Evolutionary conservation across 768 basidiomycete species (phyloP).

Genomic region (Postia placenta): DNA sequence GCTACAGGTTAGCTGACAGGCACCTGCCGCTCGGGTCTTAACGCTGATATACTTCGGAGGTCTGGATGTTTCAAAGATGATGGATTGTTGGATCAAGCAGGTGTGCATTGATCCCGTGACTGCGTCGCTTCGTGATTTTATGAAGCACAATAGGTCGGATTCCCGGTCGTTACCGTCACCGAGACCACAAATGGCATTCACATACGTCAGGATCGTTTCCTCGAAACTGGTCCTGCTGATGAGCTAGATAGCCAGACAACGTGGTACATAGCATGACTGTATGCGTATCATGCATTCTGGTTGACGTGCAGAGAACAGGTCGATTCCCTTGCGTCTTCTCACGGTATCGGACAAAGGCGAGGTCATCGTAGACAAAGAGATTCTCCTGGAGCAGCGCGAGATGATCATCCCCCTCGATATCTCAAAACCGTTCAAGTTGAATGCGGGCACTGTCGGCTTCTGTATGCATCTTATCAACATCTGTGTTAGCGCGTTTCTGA

Average conservation of each 20-base stretch:
- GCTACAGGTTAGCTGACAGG: constrained; percentile 45
- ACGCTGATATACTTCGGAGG: too few species aligned
- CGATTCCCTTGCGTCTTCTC: constrained; percentile 72
- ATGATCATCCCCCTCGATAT: constrained; percentile 66
- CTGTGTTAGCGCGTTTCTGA: background rate
- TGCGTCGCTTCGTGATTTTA: background rate
- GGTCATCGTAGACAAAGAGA: constrained; percentile 48
- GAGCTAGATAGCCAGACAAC: constrained; percentile 83
- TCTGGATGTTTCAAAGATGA: constrained; percentile 68
- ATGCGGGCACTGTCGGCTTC: constrained; percentile 83
- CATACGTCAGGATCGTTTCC: constrained; percentile 87
- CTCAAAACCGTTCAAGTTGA: constrained; percentile 79
- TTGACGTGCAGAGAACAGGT: constrained; percentile 37
- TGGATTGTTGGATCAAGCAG: constrained; percentile 91
- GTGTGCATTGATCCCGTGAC: too few species aligned
- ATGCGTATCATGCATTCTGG: background rate
- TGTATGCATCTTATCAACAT: constrained; percentile 51
- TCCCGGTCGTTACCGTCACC: constrained; percentile 83
- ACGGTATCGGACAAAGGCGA: constrained; percentile 58
- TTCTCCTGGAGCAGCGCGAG: constrained; percentile 66
- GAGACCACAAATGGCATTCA: constrained; percentile 68
- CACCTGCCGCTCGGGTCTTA: too few species aligned
- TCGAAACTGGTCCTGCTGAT: constrained; percentile 75
- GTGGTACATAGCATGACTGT: constrained; percentile 47
- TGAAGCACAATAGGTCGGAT: constrained; percentile 49